Evolutionary conservation across 169 alveolate genomes (phyloP), one percentile per base, ranked within the genome.

Genomic region (Cyclospora cayetanensis): DNA sequence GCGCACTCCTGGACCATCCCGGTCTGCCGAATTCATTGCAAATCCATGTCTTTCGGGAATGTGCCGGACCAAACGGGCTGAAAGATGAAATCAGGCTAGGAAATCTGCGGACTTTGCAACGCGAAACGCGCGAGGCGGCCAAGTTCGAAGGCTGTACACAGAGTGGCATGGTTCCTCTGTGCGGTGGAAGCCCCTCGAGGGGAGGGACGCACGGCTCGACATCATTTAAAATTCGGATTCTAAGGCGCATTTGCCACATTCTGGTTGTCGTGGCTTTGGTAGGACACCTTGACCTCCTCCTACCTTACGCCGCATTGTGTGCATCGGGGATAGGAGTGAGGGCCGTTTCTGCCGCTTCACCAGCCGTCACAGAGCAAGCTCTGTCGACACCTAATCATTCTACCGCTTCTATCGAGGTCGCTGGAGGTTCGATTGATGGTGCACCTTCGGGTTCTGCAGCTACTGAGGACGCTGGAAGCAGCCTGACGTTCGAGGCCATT

Each of bases 91-190:
- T n/a, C n/a, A n/a, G n/a, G n/a, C n/a, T n/a, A n/a, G n/a, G n/a
- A n/a, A n/a, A n/a, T n/a, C n/a, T n/a, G n/a, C n/a, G n/a, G n/a
- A n/a, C n/a, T n/a, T n/a, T n/a, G n/a, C n/a, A n/a, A n/a, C n/a
- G n/a, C n/a, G n/a, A n/a, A n/a, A n/a, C n/a, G n/a, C n/a, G n/a
- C n/a, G n/a, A n/a, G n/a, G n/a, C n/a, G n/a, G n/a, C n/a, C n/a
- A n/a, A n/a, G n/a, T n/a, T n/a, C n/a, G n/a, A n/a, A n/a, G n/a
- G n/a, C n/a, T n/a, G n/a, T n/a, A n/a, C n/a, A n/a, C n/a, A n/a
- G n/a, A n/a, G 83, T 29, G 15, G 15, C n/a, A 72, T 72, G 84
- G 65, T 34, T 72, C 84, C 55, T 41, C 84, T 60, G 22, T 18
- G 84, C 63, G 52, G 84, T 60, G 42, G 22, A 18, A 12, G 84